phyloP scores from a whole-genome alignment of 2,329 filamentous ascomycete species.

The Fusarium scirpi region DNA sequence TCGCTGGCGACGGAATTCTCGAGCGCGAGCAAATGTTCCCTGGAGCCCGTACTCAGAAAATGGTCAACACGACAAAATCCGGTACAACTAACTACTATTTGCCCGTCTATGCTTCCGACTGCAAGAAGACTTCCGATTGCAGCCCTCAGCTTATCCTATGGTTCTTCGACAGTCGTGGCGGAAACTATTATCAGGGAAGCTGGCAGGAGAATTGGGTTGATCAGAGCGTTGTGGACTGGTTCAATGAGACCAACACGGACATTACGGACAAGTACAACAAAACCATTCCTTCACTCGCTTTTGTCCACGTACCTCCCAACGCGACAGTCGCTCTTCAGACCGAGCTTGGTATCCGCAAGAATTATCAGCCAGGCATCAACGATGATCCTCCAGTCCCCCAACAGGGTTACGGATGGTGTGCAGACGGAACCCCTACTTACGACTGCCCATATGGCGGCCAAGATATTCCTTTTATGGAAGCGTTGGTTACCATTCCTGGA shows the following conservation, averaged over 20 bases:
- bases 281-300: conserved; percentile 59
- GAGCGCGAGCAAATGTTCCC: conserved; percentile 55
- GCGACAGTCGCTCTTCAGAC: conserved; percentile 57
- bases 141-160: conserved; percentile 67
- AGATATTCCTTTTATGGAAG: conserved; percentile 73
- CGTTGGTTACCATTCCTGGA: conserved; percentile 65
- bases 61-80: conserved; percentile 53
- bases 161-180: conserved; percentile 78
- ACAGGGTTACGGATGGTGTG: conserved; percentile 60
- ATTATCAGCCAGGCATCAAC: conserved; percentile 60
- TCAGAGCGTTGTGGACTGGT: conserved; percentile 59
- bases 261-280: conserved; percentile 48
- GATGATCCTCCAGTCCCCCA: conserved; percentile 56
- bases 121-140: conserved; percentile 49
- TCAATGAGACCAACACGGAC: conserved; percentile 48
- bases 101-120: conserved; percentile 56
- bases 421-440: conserved; percentile 51
- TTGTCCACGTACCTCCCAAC: conserved; percentile 62
- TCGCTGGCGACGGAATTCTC: conserved; percentile 61
- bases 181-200: conserved; percentile 60
- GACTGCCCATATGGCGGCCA: conserved; percentile 61
- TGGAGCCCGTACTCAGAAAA: conserved; percentile 55
- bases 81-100: conserved; percentile 63
- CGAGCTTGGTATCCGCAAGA: conserved; percentile 50
- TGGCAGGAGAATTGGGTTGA: conserved; percentile 59